Base-by-base conservation (phyloP, 148 eudicot species). In the Fallopia convolvulus region DNA sequence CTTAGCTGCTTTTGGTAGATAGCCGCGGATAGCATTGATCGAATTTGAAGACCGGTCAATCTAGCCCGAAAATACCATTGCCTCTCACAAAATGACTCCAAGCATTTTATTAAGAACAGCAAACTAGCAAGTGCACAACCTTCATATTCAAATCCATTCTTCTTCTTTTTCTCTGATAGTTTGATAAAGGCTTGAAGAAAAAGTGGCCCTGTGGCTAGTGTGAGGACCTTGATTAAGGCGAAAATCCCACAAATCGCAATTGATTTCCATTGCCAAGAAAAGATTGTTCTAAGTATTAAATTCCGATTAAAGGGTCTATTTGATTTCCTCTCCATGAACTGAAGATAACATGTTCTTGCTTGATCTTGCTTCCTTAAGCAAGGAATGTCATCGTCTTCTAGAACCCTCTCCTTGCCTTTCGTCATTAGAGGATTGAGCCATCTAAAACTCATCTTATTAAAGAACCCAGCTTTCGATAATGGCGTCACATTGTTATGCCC, bases 351-450 rank as follows among this genome's bases (percentile, higher is more conserved):
- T 4, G 76, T 79, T 70, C 79, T 84, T 20, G 91, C 87, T 71
- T 81, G 66, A 75, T 86, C 93, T 63, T 75, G 44, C 6, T 20
- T 58, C 52, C 85, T 81, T 65, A 90, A 48, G 41, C 79, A 70
- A 0, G 93, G 93, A 40, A 90, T 84, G 49, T 84, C 90, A 30
- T 75, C 79, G 5, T 82, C 88, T n/a, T 81, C 82, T 17, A 90
- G 84, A 41, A 63, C 72, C 72, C 61, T 87, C 41, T 58, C 53
- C 46, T 82, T 87, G 3, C 92, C 94, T 77, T 76, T 82, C 73
- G 82, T 84, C 84, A 90, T 77, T 73, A 90, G 30, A 41, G 87
- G 81, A 78, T 90, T 90, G 47, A 89, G 50, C 94, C 94, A 90
- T 83, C 90, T 84, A 55, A 90, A 90, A 30, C 89, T 79, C 78